Percentiles rank a stretch among this genome's conserved stretches.
Conservation (phyloP, 2,329 filamentous ascomycete genomes). For the Colletotrichum euphorbiae region DNA sequence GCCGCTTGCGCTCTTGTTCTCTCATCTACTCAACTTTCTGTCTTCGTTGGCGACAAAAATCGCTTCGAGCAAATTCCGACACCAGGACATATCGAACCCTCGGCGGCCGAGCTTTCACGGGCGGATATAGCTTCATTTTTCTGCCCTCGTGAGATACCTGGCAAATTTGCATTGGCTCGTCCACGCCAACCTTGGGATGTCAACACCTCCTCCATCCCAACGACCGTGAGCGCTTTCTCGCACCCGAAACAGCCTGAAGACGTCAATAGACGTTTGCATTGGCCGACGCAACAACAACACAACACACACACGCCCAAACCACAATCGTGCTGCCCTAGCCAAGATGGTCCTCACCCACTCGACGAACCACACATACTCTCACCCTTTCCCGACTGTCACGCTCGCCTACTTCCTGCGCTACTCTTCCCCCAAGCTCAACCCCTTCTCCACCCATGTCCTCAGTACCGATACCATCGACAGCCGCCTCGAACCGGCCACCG, state of each 20-base stretch:
- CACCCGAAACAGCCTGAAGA: not conserved
- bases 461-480: conserved; percentile 86
- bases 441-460: conserved; percentile 84
- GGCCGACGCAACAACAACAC: not conserved
- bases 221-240: conserved; percentile 33
- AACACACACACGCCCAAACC: not conserved
- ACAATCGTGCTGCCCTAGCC: conserved; percentile 31
- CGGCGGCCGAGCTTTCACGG: conserved; percentile 29
- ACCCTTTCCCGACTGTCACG: conserved; percentile 86
- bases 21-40: not conserved
- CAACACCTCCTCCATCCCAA: conserved; percentile 21
- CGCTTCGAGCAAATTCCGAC: conserved; percentile 16
- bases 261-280: not conserved
- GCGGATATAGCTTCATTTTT: conserved; percentile 29
- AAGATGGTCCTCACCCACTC: conserved; percentile 73
- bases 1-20: not conserved
- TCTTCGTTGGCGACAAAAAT: not conserved
- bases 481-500: conserved; percentile 77
- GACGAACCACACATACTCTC: conserved; percentile 79
- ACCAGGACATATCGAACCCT: conserved; percentile 15
- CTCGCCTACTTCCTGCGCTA: conserved; percentile 92
- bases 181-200: conserved; percentile 26
- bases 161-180: conserved; percentile 7
- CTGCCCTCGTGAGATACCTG: conserved; percentile 2
- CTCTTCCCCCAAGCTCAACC: conserved; percentile 76